Conservation (phyloP, 169 alveolate species). For the Hepatocystis sp. region DNA sequence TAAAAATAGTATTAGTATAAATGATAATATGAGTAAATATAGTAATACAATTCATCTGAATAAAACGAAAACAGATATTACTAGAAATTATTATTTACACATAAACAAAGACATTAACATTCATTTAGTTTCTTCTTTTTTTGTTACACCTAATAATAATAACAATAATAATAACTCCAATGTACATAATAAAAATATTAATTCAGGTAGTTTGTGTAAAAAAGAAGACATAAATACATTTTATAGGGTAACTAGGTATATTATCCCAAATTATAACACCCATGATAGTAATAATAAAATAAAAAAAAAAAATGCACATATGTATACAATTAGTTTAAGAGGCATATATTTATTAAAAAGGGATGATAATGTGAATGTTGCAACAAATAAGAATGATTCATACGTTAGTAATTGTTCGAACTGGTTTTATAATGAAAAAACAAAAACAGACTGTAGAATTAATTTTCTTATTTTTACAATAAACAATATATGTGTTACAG, state of each 20-base stretch:
- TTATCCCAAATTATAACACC: not conserved
- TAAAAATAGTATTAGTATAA: no score
- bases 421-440: no score
- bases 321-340: constrained; percentile 11
- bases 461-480: no score
- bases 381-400: no score
- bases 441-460: no score
- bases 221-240: not conserved
- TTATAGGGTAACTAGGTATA: no score
- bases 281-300: not conserved
- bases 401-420: no score
- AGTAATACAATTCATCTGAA: no score
- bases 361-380: no score
- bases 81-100: not conserved
- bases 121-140: constrained; percentile 9
- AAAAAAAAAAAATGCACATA: constrained; percentile 50
- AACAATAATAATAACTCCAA: no score
- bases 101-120: constrained; percentile 13
- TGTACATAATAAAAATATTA: not conserved
- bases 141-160: constrained; percentile 1
- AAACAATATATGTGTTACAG: no score
- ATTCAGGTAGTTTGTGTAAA: not conserved
- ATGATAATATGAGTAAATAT: no score
- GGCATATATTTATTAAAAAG: not conserved
- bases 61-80: not conserved